Base-by-base conservation (phyloP, 139 green algal genomes). In the Spirogloea muscicola region DNA sequence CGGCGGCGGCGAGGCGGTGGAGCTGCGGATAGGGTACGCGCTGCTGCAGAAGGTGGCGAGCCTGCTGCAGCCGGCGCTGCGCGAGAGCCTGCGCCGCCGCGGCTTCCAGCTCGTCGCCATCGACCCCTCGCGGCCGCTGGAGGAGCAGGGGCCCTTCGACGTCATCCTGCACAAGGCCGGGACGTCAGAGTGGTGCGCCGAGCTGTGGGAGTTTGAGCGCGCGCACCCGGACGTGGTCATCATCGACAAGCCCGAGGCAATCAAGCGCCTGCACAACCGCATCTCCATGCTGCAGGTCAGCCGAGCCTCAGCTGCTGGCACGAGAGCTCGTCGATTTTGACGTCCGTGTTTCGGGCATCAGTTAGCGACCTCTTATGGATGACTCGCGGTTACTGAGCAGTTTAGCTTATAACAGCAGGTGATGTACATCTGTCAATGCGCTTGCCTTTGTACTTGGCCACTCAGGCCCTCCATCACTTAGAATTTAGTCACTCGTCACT, bases 251-350 rank as follows among this genome's bases (percentile, higher is more conserved):
- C 72, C 72, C 3, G 60, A 74, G 41, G 38, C 72, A 25, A 80
- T 80, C 29, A 6, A 42, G 31, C 27, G 72, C 25, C 41, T 80
- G 27, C 27, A 57, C 38, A 80, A 80, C 43, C 58, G 72, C 16
- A 38, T 60, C 25, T 80, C 72, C 39, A 80, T 80, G 72, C 59
- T 80, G 7, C 72, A 80, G 41, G 57, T n/a, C n/a, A n/a, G n/a
- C n/a, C n/a, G n/a, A n/a, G n/a, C n/a, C n/a, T n/a, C n/a, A n/a
- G n/a, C n/a, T n/a, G n/a, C n/a, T n/a, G n/a, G n/a, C n/a, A n/a
- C n/a, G n/a, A n/a, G n/a, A n/a, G n/a, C n/a, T n/a, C n/a, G n/a
- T n/a, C n/a, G n/a, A n/a, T n/a, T n/a, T n/a, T n/a, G n/a, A n/a
- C n/a, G n/a, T n/a, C n/a, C n/a, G n/a, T n/a, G n/a, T n/a, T n/a